Conservation (phyloP, 2,329 filamentous ascomycete species). For the Dothistroma pini region DNA sequence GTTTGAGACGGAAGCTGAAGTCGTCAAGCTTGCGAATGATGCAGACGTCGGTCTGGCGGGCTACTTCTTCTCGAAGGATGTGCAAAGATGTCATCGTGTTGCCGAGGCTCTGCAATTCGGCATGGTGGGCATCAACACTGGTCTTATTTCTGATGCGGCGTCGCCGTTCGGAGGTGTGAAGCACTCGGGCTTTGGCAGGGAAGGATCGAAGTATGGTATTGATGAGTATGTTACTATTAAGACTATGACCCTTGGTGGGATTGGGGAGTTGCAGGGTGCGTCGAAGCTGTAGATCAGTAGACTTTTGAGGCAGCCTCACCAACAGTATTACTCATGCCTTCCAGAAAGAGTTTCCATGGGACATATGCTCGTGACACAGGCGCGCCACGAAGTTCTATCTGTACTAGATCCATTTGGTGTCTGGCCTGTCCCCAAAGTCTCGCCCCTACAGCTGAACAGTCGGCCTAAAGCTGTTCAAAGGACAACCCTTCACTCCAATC, state of each 20-base stretch:
- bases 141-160: constrained; percentile 48
- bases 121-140: constrained; percentile 68
- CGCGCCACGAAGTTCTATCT: no score
- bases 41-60: constrained; percentile 85
- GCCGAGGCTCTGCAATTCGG: constrained; percentile 72
- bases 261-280: constrained; percentile 52
- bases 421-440: neutral
- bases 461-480: constrained; percentile 61
- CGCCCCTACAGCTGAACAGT: constrained; percentile 16
- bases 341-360: no score
- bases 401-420: no score
- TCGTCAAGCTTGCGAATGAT: constrained; percentile 75
- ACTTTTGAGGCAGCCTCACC: neutral
- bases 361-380: no score
- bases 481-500: constrained; percentile 66
- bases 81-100: constrained; percentile 57
- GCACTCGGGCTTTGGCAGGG: constrained; percentile 50
- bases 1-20: constrained; percentile 85
- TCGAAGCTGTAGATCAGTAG: constrained; percentile 5
- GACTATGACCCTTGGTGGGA: constrained; percentile 56
- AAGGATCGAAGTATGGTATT: constrained; percentile 50
- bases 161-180: constrained; percentile 47
- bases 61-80: constrained; percentile 77
- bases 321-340: neutral
- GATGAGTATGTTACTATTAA: constrained; percentile 49